phyloP scores from a whole-genome alignment of 148 eudicot species.

The Rhododendron henanense region DNA sequence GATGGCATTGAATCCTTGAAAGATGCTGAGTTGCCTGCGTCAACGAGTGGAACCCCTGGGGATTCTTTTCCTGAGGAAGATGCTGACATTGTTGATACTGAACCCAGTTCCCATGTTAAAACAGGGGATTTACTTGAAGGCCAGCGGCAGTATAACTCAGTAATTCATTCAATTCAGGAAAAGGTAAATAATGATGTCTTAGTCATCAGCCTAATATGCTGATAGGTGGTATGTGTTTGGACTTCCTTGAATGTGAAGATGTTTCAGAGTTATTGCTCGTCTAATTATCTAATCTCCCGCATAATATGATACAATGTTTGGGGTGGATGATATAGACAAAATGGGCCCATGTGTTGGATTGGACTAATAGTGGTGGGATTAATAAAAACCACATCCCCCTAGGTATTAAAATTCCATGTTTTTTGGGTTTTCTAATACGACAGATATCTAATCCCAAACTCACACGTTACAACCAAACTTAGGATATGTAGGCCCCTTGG shows the following conservation, averaged over 20 bases:
- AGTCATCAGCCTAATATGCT: neutral
- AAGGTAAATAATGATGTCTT: constrained; percentile 46
- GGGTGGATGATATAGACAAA: neutral
- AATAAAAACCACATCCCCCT: neutral
- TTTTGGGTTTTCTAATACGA: neutral
- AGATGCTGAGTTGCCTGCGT: constrained; percentile 36
- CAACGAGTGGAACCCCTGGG: constrained; percentile 44
- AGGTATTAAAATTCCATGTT: neutral
- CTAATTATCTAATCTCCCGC: neutral
- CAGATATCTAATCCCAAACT: neutral
- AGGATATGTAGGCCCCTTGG: neutral
- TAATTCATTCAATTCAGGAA: constrained; percentile 95
- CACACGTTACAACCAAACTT: neutral
- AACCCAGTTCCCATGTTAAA: constrained; percentile 39
- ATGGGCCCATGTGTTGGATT: neutral
- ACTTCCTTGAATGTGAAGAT: neutral
- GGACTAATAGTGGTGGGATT: neutral
- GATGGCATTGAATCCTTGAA: constrained; percentile 70
- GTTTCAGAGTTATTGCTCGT: neutral
- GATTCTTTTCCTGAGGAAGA: constrained; percentile 54
- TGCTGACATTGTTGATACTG: constrained; percentile 46
- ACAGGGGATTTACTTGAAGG: constrained; percentile 85
- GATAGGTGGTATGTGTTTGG: neutral
- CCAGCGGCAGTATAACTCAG: constrained; percentile 93
- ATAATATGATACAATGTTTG: neutral